These are phyloP conservation scores for Trypanosoma melophagium DNA, from an alignment of 208 protist species.

Conservation along the genomic window DNA sequence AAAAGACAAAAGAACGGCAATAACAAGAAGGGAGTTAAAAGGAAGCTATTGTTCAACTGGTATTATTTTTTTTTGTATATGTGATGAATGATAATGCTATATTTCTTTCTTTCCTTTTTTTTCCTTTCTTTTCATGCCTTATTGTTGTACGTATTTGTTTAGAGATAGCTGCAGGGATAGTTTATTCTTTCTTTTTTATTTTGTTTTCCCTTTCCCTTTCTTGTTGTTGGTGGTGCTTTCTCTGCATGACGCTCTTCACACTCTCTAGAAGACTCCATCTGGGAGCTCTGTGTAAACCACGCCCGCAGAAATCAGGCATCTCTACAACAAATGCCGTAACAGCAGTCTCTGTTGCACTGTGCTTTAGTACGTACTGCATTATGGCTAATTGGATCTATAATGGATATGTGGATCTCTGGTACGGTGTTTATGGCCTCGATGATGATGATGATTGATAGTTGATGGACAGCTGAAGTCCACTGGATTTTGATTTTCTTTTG, in stretches of 20 bases:
- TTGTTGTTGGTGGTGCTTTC: too few species aligned
- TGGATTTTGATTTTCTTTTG: background rate
- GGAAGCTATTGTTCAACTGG: too few species aligned
- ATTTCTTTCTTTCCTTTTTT: background rate
- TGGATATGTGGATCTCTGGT: slow-evolving; percentile 78
- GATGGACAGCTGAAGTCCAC: background rate
- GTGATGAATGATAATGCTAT: too few species aligned
- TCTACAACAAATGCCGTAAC: background rate
- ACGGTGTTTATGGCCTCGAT: slow-evolving; percentile 69
- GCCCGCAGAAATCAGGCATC: background rate
- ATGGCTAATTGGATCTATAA: slow-evolving; percentile 82
- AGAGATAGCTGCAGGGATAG: background rate
- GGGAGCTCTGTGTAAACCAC: too few species aligned
- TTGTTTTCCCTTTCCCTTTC: background rate
- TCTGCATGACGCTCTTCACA: too few species aligned
- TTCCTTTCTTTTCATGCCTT: background rate
- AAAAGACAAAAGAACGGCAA: too few species aligned
- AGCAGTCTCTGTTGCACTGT: slow-evolving; percentile 25
- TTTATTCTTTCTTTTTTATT: background rate
- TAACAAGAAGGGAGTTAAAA: too few species aligned
- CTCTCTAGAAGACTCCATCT: too few species aligned
- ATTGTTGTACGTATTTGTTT: background rate
- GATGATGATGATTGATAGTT: slow-evolving; percentile 56
- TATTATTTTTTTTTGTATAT: too few species aligned
- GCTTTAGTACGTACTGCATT: slow-evolving; percentile 65